Conservation (phyloP, 2,329 filamentous ascomycete genomes). For the Cadophora luteo-olivacea region DNA sequence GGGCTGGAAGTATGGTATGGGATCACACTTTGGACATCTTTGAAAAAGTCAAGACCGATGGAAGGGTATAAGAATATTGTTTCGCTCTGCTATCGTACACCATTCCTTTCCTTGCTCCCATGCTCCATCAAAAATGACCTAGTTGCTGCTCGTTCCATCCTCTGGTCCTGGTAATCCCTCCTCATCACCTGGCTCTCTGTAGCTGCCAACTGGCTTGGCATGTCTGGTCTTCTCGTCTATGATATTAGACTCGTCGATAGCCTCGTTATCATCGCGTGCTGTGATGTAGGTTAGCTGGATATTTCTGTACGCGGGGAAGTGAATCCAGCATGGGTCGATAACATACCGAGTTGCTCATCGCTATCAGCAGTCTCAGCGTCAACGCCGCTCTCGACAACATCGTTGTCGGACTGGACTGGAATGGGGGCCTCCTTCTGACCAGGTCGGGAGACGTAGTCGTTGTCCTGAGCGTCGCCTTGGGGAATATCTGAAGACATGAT, state of each 20-base stretch:
- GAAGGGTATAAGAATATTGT: not conserved
- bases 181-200: constrained; percentile 41
- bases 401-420: constrained; percentile 46
- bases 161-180: constrained; percentile 37
- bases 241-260: constrained; percentile 44
- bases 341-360: constrained; percentile 47
- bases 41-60: not conserved
- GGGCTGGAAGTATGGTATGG: not conserved
- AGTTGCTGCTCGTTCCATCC: constrained; percentile 30
- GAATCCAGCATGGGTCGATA: not conserved
- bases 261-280: constrained; percentile 45
- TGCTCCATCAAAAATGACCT: not conserved
- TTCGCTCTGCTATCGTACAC: not conserved
- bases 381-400: constrained; percentile 45
- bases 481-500: constrained; percentile 29
- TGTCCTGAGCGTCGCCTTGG: constrained; percentile 37
- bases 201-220: constrained; percentile 39
- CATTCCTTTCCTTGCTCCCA: not conserved
- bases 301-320: not conserved
- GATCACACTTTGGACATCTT: not conserved
- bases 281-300: not conserved
- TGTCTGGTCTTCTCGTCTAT: constrained; percentile 41
- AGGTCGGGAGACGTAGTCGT: constrained; percentile 47
- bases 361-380: constrained; percentile 44
- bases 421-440: constrained; percentile 41